Conservation (phyloP, 139 green algal species). For the Chlorella sorokiniana region DNA sequence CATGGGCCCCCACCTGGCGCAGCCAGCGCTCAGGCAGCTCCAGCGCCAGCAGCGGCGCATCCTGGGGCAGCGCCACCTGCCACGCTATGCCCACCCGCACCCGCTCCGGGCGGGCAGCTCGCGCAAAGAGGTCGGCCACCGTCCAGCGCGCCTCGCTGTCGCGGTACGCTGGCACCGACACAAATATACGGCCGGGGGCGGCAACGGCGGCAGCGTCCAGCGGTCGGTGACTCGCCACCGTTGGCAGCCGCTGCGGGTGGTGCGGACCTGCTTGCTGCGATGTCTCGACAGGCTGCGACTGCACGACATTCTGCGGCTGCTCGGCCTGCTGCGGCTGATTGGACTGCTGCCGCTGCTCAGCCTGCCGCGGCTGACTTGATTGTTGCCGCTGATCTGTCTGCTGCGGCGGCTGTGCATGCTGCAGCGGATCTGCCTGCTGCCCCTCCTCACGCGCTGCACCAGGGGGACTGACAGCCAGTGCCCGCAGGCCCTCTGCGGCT, state of each 20-base stretch:
- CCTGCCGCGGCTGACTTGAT: not conserved
- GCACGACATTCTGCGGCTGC: not conserved
- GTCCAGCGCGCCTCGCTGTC: slow-evolving; percentile 79
- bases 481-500: not conserved
- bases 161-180: slow-evolving; percentile 73
- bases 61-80: slow-evolving; percentile 57
- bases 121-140: slow-evolving; percentile 57
- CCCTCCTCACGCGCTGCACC: not conserved
- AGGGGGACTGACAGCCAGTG: not conserved
- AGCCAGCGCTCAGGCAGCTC: slow-evolving; percentile 24
- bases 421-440: not conserved
- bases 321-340: not conserved
- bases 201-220: not conserved
- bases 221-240: not conserved
- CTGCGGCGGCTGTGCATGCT: no score
- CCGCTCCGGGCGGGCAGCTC: slow-evolving; percentile 53
- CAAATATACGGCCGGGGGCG: slow-evolving; percentile 64
- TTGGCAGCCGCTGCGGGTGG: not conserved
- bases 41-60: slow-evolving; percentile 45
- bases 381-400: not conserved
- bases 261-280: no score
- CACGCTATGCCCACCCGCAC: slow-evolving; percentile 69
- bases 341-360: not conserved
- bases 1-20: not conserved
- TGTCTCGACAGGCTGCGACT: no score